Conservation (phyloP, 192 early-diverging fungal genomes). For the Umbelopsis sp. region DNA sequence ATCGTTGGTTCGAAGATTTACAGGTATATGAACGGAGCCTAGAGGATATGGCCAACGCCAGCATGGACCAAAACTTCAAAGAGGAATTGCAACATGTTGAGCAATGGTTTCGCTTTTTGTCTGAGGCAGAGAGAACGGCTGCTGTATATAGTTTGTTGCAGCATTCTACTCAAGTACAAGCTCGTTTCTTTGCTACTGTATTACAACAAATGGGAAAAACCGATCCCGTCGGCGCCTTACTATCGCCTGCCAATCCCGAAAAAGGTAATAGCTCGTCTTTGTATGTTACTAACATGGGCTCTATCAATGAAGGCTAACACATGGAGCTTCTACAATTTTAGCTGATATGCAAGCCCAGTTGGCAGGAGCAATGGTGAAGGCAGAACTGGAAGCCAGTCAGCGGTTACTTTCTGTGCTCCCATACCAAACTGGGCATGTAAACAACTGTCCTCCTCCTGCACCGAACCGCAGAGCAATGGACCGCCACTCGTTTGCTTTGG, state of each 20-base stretch:
- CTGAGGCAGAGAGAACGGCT: slow-evolving; percentile 89
- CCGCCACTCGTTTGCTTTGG: slow-evolving; percentile 42
- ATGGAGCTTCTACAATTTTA: neutral
- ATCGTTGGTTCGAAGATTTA: slow-evolving; percentile 92
- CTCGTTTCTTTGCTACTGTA: slow-evolving; percentile 93
- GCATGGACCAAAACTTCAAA: slow-evolving; percentile 82
- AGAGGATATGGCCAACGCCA: slow-evolving; percentile 89
- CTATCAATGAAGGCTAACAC: neutral
- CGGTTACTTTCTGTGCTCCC: slow-evolving; percentile 36
- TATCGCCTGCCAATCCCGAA: slow-evolving; percentile 55
- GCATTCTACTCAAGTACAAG: slow-evolving; percentile 87
- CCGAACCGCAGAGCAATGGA: slow-evolving; percentile 29
- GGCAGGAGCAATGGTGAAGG: slow-evolving; percentile 56
- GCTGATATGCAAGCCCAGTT: slow-evolving; percentile 52
- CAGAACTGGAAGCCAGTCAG: slow-evolving; percentile 55
- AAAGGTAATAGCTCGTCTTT: slow-evolving; percentile 44
- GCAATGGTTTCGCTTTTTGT: slow-evolving; percentile 92
- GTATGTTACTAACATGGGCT: neutral
- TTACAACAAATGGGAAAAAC: slow-evolving; percentile 92
- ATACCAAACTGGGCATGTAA: slow-evolving; percentile 40
- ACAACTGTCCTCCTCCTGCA: slow-evolving; percentile 23
- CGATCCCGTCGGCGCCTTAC: slow-evolving; percentile 67
- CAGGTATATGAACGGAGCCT: slow-evolving; percentile 90
- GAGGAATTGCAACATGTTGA: slow-evolving; percentile 94
- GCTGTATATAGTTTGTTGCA: slow-evolving; percentile 91